phyloP scores from a whole-genome alignment of 805 yeast genomes.

The Kuraishia cidri region DNA sequence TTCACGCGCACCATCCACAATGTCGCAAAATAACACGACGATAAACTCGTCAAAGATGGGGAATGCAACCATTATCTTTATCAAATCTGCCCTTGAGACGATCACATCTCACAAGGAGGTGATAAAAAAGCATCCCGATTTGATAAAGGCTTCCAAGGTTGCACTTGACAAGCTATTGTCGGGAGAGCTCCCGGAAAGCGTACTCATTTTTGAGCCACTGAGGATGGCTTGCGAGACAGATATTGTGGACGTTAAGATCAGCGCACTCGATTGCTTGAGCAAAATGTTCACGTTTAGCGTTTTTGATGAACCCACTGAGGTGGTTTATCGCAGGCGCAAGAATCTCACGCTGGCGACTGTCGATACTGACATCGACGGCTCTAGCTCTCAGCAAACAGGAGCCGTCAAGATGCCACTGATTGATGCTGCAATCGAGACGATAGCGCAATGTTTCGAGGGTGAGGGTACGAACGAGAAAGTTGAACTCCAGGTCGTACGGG shows the following conservation, averaged over 20 bases:
- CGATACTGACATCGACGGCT: slow-evolving; percentile 26
- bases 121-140: slow-evolving; percentile 31
- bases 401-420: slow-evolving; percentile 39
- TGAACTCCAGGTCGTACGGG: slow-evolving; percentile 89
- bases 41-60: slow-evolving; percentile 6
- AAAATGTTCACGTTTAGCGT: slow-evolving; percentile 83
- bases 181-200: slow-evolving; percentile 31
- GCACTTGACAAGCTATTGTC: slow-evolving; percentile 33
- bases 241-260: slow-evolving; percentile 54
- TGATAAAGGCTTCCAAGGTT: slow-evolving; percentile 25
- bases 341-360: slow-evolving; percentile 16
- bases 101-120: slow-evolving; percentile 20
- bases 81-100: slow-evolving; percentile 20
- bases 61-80: slow-evolving; percentile 19
- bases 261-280: slow-evolving; percentile 79
- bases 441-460: slow-evolving; percentile 79
- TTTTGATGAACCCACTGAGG: slow-evolving; percentile 50
- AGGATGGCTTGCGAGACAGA: slow-evolving; percentile 65
- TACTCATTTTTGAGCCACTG: slow-evolving; percentile 69
- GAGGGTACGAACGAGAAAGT: slow-evolving; percentile 87
- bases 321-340: slow-evolving; percentile 14
- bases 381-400: slow-evolving; percentile 2
- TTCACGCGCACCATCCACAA: too few relatives aligned
- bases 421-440: slow-evolving; percentile 77
- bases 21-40: too few relatives aligned